Evolutionary conservation across 345 rosid genomes (phyloP).

Genomic region (Aquilaria yunnanensis): DNA sequence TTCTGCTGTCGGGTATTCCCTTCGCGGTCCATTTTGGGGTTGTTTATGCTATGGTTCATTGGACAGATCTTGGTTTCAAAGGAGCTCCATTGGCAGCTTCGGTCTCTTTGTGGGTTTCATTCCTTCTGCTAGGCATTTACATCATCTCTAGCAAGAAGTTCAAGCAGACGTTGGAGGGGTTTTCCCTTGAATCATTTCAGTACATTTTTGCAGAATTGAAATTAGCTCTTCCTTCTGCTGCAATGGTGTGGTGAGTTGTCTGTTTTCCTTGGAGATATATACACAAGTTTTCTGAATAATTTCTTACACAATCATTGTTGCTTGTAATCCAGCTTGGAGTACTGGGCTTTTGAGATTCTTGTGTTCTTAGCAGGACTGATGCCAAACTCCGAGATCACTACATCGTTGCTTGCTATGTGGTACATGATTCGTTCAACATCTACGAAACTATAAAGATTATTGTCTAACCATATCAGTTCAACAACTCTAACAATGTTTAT

Average conservation of each 20-base stretch:
- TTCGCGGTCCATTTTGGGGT: conserved; percentile 27
- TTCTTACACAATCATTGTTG: too few species aligned
- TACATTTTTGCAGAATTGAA: conserved; percentile 18
- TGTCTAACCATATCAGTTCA: too few species aligned
- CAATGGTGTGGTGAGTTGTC: conserved; percentile 40
- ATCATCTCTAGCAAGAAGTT: conserved; percentile 20
- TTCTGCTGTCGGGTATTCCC: conserved; percentile 24
- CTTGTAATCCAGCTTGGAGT: conserved; percentile 28
- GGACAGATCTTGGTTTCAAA: conserved; percentile 42
- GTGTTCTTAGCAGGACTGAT: conserved; percentile 40
- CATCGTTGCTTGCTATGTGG: conserved; percentile 42
- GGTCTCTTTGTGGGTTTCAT: conserved; percentile 41
- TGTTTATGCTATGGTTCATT: conserved; percentile 21
- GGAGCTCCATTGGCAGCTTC: conserved; percentile 78
- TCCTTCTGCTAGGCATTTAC: conserved; percentile 19
- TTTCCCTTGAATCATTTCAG: conserved; percentile 27
- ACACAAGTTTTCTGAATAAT: too few species aligned
- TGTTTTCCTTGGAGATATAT: too few species aligned
- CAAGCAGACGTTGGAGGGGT: conserved; percentile 30
- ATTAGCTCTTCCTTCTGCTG: conserved; percentile 41
- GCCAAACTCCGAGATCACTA: conserved; percentile 27
- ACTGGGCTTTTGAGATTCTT: conserved; percentile 44
- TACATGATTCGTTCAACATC: background rate
- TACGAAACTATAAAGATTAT: too few species aligned
- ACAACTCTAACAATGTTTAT: background rate